These are phyloP conservation scores for Lachnellula hyalina DNA, from an alignment of 2,329 filamentous ascomycete genomes.

Conservation along the genomic window DNA sequence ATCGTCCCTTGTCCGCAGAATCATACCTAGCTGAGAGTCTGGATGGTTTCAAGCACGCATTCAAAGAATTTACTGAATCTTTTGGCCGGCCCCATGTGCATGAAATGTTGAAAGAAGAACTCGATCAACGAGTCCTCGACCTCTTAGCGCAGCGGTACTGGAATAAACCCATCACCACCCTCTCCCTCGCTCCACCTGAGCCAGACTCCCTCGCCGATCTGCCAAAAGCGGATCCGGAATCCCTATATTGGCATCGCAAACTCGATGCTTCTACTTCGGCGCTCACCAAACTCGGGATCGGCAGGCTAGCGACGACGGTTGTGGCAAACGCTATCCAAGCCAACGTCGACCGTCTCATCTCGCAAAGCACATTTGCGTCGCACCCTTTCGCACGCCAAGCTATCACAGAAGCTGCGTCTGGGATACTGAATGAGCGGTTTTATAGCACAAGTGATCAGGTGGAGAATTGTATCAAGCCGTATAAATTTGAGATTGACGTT, in stretches of 20 bases:
- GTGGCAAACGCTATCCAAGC: slow-evolving; percentile 83
- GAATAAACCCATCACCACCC: slow-evolving; percentile 89
- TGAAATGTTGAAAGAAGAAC: slow-evolving; percentile 80
- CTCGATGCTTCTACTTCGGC: slow-evolving; percentile 87
- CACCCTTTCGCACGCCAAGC: slow-evolving; percentile 90
- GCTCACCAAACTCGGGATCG: slow-evolving; percentile 90
- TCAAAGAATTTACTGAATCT: slow-evolving; percentile 84
- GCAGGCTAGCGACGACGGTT: slow-evolving; percentile 84
- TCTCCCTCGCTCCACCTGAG: slow-evolving; percentile 62
- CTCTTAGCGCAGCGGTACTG: slow-evolving; percentile 90
- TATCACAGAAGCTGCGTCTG: slow-evolving; percentile 86
- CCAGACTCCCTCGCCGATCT: slow-evolving; percentile 70
- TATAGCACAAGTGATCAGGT: slow-evolving; percentile 98
- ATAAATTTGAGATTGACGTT: slow-evolving; percentile 96
- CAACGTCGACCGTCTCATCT: slow-evolving; percentile 73
- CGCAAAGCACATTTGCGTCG: slow-evolving; percentile 75
- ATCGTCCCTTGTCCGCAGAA: slow-evolving; percentile 87
- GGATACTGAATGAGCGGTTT: slow-evolving; percentile 87
- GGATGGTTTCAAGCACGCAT: slow-evolving; percentile 95
- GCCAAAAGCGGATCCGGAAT: slow-evolving; percentile 78
- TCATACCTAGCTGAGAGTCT: slow-evolving; percentile 94
- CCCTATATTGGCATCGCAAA: slow-evolving; percentile 88
- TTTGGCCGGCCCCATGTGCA: slow-evolving; percentile 89
- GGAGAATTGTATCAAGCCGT: slow-evolving; percentile 98
- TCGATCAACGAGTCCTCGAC: slow-evolving; percentile 93